Evolutionary conservation across 768 basidiomycete species (phyloP), one percentile per base, ranked within the genome.

Genomic region (Collybia nuda): DNA sequence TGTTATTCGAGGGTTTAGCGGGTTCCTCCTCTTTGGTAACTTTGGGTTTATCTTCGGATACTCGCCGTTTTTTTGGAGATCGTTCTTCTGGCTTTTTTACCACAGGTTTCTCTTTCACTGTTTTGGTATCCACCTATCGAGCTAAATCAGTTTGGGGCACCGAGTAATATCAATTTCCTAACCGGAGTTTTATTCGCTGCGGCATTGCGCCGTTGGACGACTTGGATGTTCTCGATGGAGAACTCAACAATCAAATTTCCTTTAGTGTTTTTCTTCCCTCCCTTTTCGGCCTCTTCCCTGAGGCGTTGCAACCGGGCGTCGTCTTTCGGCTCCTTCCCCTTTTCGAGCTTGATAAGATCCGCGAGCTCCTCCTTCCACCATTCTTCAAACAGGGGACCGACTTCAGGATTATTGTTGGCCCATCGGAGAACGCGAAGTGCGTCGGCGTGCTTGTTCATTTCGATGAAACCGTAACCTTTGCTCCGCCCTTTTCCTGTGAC

Each of bases 401-500:
- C 78, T 3, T 76, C 80, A 0, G 80, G 68, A 63, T 97, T 95
- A 63, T 93, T 94, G 71, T 98, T 99, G 22, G 90, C 88, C 92
- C 92, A 98, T 28, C 97, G 80, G 40, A 98, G 70, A 5, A 98
- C 87, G 21, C 90, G 86, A 19, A 99, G 73, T 5, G 96, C 93
- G 64, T 98, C 93, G 5, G 87, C 84, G 59, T 99, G 97, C 22
- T 74, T 80, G 42, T 84, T 73, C 80, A 97, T 81, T 73, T 98
- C 96, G 26, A 98, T 62, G 71, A 99, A 98, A 8, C 96, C 97
- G 60, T 98, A 99, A 1, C 97, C 96, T 64, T 90, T 93, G 60
- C 88, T 91, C 47, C 87, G 80, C 1, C 92, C 92, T 59, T 91
- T 88, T 3, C 90, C 90, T 0, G 90, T 93, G 36, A 95, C 65